Conservation (phyloP, 345 rosid species). For the Eucalyptus dawsonii region DNA sequence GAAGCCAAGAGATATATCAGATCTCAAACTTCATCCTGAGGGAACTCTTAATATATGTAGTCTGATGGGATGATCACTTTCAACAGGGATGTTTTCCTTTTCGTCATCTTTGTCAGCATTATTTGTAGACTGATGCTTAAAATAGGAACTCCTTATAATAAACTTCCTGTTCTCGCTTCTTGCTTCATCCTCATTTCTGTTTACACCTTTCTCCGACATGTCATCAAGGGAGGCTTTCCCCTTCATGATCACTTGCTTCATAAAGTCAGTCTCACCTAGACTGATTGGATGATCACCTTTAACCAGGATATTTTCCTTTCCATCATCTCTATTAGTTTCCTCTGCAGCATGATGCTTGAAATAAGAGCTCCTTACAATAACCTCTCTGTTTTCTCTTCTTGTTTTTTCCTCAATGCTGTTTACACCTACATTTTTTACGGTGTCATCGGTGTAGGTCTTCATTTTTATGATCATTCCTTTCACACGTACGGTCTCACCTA, state of each 20-base stretch:
- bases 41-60: background rate
- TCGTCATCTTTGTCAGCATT: conserved; percentile 12
- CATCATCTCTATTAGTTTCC: conserved; percentile 13
- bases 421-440: background rate
- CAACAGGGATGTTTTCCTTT: conserved; percentile 9
- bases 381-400: conserved; percentile 34
- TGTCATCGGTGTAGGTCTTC: background rate
- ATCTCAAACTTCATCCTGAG: background rate
- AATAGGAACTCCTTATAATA: conserved; percentile 51
- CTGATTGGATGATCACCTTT: conserved; percentile 7
- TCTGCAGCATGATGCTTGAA: conserved; percentile 45
- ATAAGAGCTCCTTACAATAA: conserved; percentile 48
- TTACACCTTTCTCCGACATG: background rate
- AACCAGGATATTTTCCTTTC: conserved; percentile 10
- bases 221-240: background rate
- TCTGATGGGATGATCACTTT: conserved; percentile 2
- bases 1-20: background rate
- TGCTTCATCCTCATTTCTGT: conserved; percentile 15
- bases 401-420: conserved; percentile 16
- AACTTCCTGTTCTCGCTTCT: conserved; percentile 34
- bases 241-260: background rate
- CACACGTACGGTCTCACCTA: background rate
- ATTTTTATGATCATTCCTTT: background rate
- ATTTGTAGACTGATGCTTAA: conserved; percentile 36
- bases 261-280: background rate